Evolutionary conservation across 192 early-diverging fungal species (phyloP).

Genomic region (Linnemannia zychae): DNA sequence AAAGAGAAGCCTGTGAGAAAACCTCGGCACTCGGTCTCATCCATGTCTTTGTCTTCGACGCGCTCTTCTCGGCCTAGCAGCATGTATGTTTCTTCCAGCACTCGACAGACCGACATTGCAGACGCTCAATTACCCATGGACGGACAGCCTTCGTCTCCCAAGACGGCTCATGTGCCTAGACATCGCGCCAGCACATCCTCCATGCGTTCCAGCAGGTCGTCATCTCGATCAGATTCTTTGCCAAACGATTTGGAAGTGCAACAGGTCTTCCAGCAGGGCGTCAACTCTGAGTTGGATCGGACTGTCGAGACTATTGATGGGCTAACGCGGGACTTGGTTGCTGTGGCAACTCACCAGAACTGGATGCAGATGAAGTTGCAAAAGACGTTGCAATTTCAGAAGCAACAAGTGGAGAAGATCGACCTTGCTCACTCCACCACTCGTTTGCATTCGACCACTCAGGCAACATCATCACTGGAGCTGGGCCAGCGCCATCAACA

Average conservation of each 20-base stretch:
- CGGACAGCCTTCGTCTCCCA: background rate
- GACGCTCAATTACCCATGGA: background rate
- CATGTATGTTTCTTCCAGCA: background rate
- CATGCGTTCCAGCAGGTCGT: slow-evolving; percentile 3
- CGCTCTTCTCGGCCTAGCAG: slow-evolving; percentile 19
- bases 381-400: slow-evolving; percentile 43
- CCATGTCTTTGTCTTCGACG: slow-evolving; percentile 8
- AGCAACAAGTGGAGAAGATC: slow-evolving; percentile 41
- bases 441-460: background rate
- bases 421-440: slow-evolving; percentile 21
- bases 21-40: slow-evolving; percentile 19
- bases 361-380: slow-evolving; percentile 49
- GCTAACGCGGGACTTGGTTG: slow-evolving; percentile 38
- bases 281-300: slow-evolving; percentile 25
- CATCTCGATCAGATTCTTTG: background rate
- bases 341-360: slow-evolving; percentile 51
- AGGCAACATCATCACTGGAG: background rate
- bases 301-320: slow-evolving; percentile 49
- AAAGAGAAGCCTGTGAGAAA: slow-evolving; percentile 16
- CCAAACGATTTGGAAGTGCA: background rate
- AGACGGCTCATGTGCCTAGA: background rate
- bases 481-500: background rate
- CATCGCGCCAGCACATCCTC: slow-evolving; percentile 29
- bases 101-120: background rate
- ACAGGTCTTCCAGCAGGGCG: background rate